Evolutionary conservation across 257 asterid species (phyloP).

Genomic region (Solanum peruvianum): DNA sequence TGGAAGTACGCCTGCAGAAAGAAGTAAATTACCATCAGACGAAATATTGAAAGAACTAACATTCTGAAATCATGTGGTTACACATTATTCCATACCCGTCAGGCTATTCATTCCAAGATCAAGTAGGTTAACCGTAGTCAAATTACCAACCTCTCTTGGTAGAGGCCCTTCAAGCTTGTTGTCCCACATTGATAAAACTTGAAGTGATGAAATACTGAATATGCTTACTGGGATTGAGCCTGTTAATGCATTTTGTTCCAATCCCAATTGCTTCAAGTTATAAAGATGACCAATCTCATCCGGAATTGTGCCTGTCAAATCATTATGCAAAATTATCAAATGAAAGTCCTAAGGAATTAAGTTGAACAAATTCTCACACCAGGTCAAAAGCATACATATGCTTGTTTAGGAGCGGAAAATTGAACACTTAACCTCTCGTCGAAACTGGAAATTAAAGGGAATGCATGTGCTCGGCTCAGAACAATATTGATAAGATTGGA

Average conservation of each 20-base stretch:
- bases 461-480: not conserved
- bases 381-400: not conserved
- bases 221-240: constrained; percentile 14
- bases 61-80: not conserved
- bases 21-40: not conserved
- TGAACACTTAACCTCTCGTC: not conserved
- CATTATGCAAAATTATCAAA: not conserved
- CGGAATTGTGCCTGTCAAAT: constrained; percentile 2
- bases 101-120: constrained; percentile 14
- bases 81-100: constrained; percentile 4
- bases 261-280: not conserved
- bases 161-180: constrained; percentile 16
- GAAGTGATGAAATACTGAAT: constrained; percentile 12
- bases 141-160: constrained; percentile 24
- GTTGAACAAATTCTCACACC: not conserved
- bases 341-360: not conserved
- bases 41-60: not conserved
- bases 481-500: not conserved
- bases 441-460: not conserved
- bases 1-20: constrained; percentile 15
- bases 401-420: not conserved
- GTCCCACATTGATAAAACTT: constrained; percentile 9
- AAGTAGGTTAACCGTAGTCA: constrained; percentile 3
- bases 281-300: not conserved
- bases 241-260: not conserved